Evolutionary conservation across 345 rosid genomes (phyloP), one percentile per base, ranked within the genome.

Genomic region (Eucalyptus leucophloia): DNA sequence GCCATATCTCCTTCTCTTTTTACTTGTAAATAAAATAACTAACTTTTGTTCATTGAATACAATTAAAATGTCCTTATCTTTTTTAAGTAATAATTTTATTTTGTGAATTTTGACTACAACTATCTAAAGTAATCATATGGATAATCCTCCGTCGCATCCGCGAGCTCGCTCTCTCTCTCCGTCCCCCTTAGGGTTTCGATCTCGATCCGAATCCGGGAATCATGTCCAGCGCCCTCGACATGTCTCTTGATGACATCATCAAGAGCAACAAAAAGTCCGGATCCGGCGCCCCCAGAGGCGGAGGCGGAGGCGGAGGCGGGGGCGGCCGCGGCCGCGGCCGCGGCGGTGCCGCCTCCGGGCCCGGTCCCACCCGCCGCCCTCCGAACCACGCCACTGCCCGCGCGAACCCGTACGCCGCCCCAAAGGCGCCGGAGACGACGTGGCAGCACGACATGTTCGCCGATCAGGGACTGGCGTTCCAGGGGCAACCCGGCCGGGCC

Each of bases 171-270:
- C 30, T 89, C 51, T 44, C 24, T 89, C 30, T 49, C 88, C 50
- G 86, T 86, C 32, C 50, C 87, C 47, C 86, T 67, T 88, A 16
- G 49, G 89, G 88, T 13, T 56, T 65, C 60, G 19, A n/a, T 86
- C 86, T 40, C 60, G 37, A 30, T n/a, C 19, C 86, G 37, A 82
- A 58, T 60, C 83, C 86, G 90, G 92, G 34, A 98, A 40, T 3
- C 8, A 77, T 98, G 99, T 88, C 99, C 60, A 94, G 94, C 93
- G 95, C 98, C 88, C 94, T 98, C 92, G 99, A 98, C 89, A 96
- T 96, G 98, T 95, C 99, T 82, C 98, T 98, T 81, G 99, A 98
- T 80, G 99, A 98, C 87, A 94, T 98, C 93, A 98, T 98, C 91
- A 96, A 96, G 92, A 95, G 87, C 91, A 96, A 92, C 92, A 96